Conservation (phyloP, 345 rosid genomes). For the Isatis tinctoria region DNA sequence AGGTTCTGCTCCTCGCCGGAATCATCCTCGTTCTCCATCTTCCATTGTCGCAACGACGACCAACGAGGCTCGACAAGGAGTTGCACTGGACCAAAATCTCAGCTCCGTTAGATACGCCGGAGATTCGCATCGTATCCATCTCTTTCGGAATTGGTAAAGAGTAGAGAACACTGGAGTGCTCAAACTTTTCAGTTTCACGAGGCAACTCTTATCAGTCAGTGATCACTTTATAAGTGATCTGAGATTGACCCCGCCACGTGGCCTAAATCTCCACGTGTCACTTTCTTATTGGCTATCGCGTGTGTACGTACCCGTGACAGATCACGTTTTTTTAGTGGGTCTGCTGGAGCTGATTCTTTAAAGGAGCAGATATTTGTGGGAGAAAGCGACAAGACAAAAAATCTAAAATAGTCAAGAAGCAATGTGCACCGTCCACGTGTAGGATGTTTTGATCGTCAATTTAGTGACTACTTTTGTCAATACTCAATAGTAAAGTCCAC, state of each 20-base stretch:
- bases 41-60: conserved; percentile 20
- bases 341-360: not conserved
- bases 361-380: conserved; percentile 20
- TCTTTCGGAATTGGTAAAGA: not conserved
- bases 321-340: conserved; percentile 8
- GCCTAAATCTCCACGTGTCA: not conserved
- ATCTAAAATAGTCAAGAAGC: not conserved
- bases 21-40: conserved; percentile 28
- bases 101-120: conserved; percentile 20
- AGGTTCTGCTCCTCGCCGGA: conserved; percentile 25
- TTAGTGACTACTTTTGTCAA: not conserved
- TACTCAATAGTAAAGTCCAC: not conserved
- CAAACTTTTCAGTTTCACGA: conserved; percentile 12
- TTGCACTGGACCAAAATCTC: conserved; percentile 14
- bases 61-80: conserved; percentile 33
- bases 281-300: not conserved
- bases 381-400: conserved; percentile 11
- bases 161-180: conserved; percentile 3
- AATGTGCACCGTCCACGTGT: conserved; percentile 25
- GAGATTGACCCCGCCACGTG: conserved; percentile 12
- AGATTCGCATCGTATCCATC: conserved; percentile 33
- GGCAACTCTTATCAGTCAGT: conserved; percentile 19
- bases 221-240: conserved; percentile 18
- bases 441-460: not conserved
- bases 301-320: conserved; percentile 8